Conservation (phyloP, 345 rosid species). For the Melaleuca quinquenervia region DNA sequence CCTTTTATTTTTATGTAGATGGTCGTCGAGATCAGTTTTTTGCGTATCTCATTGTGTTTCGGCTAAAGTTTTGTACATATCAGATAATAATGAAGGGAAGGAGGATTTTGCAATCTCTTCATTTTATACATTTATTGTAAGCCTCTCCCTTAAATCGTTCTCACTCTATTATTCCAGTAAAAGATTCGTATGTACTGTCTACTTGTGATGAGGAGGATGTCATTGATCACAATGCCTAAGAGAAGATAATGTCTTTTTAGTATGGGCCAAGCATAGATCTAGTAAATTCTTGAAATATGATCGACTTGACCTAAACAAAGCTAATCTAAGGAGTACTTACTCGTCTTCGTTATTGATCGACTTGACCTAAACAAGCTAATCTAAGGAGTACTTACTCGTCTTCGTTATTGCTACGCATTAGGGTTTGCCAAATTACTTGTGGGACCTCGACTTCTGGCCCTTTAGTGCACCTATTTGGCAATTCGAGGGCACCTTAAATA, state of each 20-base stretch:
- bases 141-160: not conserved
- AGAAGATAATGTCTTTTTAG: not conserved
- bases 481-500: not conserved
- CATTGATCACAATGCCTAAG: not conserved
- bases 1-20: not conserved
- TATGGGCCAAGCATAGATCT: not conserved
- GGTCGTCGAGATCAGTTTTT: not conserved
- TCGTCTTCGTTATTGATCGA: not conserved
- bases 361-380: not conserved
- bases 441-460: not conserved
- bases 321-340: not conserved
- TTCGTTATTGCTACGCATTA: not conserved
- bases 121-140: no score
- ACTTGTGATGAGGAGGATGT: not conserved
- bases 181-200: not conserved
- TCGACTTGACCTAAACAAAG: not conserved
- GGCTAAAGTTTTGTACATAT: not conserved
- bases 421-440: not conserved
- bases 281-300: not conserved
- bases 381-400: not conserved
- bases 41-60: not conserved
- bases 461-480: not conserved
- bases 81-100: not conserved
- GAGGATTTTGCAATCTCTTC: not conserved
- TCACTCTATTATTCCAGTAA: not conserved